A percentile compares a stretch with the other conserved stretches of the same genome.
phyloP scores from a whole-genome alignment of 164 flowering plant genomes.

The Annona squamosa region DNA sequence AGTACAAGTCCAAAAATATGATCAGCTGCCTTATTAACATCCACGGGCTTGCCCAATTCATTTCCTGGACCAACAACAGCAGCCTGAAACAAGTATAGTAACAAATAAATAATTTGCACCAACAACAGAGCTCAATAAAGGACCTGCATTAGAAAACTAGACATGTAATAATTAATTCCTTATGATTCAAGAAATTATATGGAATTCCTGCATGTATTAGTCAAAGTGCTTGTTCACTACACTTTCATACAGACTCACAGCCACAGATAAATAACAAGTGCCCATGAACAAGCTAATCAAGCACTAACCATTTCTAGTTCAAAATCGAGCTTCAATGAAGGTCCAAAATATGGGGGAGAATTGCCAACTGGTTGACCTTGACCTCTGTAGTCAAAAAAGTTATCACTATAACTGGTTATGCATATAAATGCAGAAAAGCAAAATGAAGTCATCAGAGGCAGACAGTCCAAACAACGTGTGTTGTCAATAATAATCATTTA shows the following conservation, averaged over 20 bases:
- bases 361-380: conserved; percentile 63
- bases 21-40: conserved; percentile 78
- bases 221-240: neutral
- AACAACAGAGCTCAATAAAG: neutral
- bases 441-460: neutral
- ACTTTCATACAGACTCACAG: neutral
- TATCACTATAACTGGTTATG: too few relatives aligned
- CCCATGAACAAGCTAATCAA: neutral
- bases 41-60: conserved; percentile 72
- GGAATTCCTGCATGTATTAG: neutral
- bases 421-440: neutral
- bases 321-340: conserved; percentile 84
- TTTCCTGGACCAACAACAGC: conserved; percentile 97
- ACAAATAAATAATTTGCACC: neutral
- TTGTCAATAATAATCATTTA: too few relatives aligned
- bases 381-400: conserved; percentile 48
- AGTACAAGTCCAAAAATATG: conserved; percentile 93
- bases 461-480: too few relatives aligned
- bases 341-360: conserved; percentile 87
- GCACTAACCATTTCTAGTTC: conserved; percentile 89
- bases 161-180: neutral
- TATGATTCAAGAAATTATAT: conserved; percentile 1
- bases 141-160: neutral
- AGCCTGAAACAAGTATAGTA: conserved; percentile 49
- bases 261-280: neutral